Base-by-base conservation (phyloP, 192 early-diverging fungal genomes). In the Gamsiella multidivaricata region DNA sequence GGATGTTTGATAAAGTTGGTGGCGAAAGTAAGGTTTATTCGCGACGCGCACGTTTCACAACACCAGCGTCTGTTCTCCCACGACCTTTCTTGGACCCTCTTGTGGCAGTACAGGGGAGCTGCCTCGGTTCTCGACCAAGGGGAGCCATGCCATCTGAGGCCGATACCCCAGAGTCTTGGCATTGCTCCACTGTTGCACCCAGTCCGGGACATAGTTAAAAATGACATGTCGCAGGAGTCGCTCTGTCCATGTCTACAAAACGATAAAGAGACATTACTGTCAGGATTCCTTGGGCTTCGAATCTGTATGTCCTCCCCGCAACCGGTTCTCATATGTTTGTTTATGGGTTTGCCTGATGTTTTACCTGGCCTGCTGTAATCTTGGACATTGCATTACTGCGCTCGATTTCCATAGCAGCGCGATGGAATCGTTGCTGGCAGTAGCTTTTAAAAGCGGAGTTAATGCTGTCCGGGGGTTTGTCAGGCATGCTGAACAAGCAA, bases 131-230 rank as follows among this genome's bases (percentile, higher is more conserved):
- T 39, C 22, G 8, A 23, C 36, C 7, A 58, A 23, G n/a, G 55
- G 55, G 14, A 41, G 34, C 36, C 55, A 58, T 5, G 55, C 55
- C 39, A 58, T 42, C 39, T 58, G 55, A 22, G 55, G 39, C 3
- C 55, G 55, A 32, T 58, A 58, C 22, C 23, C 34, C 2, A 58
- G 26, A 2, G 7, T 37, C 23, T 37, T 58, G 39, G 7, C 37
- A 8, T 36, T 17, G 11, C n/a, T 42, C n/a, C 32, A 17, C 23
- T 58, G 55, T 20, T 58, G 55, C 10, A 37, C 20, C 37, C 55
- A 42, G 14, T 58, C 36, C 3, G 55, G 55, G 8, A 58, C 17
- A 15, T 25, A 58, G 39, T 41, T 55, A 8, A 58, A 32, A 3
- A 58, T 11, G 6, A 58, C 20, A 42, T 42, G 10, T 18, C 39